A percentile compares a stretch with the other conserved stretches of the same genome.
Evolutionary conservation across 2,329 filamentous ascomycete genomes (phyloP).

Genomic region (Diatrype stigma): DNA sequence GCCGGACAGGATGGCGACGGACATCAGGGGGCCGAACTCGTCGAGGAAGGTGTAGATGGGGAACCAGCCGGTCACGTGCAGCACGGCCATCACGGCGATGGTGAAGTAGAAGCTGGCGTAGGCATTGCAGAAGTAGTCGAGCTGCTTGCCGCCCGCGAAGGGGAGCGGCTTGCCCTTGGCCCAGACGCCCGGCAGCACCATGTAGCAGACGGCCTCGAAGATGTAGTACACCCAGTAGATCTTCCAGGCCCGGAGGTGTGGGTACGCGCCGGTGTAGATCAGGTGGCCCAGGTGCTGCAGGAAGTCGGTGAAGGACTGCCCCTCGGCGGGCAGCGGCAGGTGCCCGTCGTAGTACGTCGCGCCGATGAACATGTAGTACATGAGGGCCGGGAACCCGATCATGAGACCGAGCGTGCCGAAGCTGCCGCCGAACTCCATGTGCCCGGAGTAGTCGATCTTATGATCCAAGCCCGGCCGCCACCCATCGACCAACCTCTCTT

Average conservation of each 20-base stretch:
- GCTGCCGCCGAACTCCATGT: constrained; percentile 83
- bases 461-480: constrained; percentile 58
- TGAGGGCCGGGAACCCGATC: constrained; percentile 86
- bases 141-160: constrained; percentile 77
- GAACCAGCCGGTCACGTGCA: constrained; percentile 83
- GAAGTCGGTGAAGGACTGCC: constrained; percentile 69
- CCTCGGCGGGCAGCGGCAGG: constrained; percentile 63
- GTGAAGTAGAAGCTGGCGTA: constrained; percentile 85
- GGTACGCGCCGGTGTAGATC: constrained; percentile 81
- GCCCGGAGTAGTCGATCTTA: constrained; percentile 59
- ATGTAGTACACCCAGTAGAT: constrained; percentile 96
- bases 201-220: constrained; percentile 78
- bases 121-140: constrained; percentile 92
- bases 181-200: constrained; percentile 81
- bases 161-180: constrained; percentile 83
- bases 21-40: constrained; percentile 90
- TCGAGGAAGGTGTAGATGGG: constrained; percentile 89
- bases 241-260: constrained; percentile 74
- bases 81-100: constrained; percentile 61
- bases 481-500: constrained; percentile 45
- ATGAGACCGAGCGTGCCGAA: constrained; percentile 80
- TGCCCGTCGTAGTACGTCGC: constrained; percentile 88
- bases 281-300: constrained; percentile 64
- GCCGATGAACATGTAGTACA: constrained; percentile 99
- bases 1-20: constrained; percentile 86